Evolutionary conservation across 768 basidiomycete genomes (phyloP).

Genomic region (Trametes maxima): DNA sequence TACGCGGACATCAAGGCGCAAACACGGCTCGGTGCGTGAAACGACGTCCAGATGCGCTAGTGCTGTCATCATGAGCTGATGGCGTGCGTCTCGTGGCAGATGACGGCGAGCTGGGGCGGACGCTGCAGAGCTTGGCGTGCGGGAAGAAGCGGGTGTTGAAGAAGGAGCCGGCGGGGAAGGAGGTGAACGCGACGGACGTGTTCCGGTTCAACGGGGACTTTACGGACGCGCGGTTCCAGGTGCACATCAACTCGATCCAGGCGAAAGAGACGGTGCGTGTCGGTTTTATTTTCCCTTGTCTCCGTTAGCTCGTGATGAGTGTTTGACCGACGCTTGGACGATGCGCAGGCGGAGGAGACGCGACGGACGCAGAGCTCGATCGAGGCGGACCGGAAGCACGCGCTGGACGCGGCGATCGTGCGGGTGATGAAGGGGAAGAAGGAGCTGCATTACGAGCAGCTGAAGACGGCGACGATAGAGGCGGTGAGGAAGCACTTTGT

Average conservation of each 20-base stretch:
- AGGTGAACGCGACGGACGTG: constrained; percentile 72
- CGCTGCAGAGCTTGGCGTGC: constrained; percentile 89
- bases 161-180: constrained; percentile 78
- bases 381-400: constrained; percentile 82
- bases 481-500: constrained; percentile 88
- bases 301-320: not conserved
- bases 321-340: not conserved
- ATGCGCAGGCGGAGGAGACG: constrained; percentile 79
- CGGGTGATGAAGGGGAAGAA: constrained; percentile 95
- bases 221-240: constrained; percentile 71
- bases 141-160: constrained; percentile 86
- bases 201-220: constrained; percentile 87
- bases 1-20: constrained; percentile 69
- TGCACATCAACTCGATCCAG: constrained; percentile 96
- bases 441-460: constrained; percentile 74
- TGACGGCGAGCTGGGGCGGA: constrained; percentile 71
- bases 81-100: constrained; percentile 46
- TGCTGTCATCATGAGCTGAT: constrained; percentile 24
- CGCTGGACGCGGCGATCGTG: constrained; percentile 93
- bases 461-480: constrained; percentile 82
- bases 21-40: constrained; percentile 69
- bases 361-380: constrained; percentile 80
- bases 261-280: constrained; percentile 82
- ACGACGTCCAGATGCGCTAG: not conserved
- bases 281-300: not conserved